Percentiles rank a stretch among this genome's conserved stretches.
phyloP scores from a whole-genome alignment of 768 basidiomycete genomes.

The Hypholoma sublateritium region DNA sequence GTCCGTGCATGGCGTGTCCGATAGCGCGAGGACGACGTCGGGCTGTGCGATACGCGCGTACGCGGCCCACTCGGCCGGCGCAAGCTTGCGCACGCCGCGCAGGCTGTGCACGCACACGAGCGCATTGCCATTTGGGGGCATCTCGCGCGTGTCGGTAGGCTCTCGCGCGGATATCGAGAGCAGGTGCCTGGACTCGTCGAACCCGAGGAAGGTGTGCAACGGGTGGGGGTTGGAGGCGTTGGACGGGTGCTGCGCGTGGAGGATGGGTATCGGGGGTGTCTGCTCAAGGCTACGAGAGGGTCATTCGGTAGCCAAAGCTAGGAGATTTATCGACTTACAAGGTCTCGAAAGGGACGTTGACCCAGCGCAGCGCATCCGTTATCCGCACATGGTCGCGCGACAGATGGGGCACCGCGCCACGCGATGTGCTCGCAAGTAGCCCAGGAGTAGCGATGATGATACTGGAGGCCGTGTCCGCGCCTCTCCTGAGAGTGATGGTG shows the following conservation, averaged over 20 bases:
- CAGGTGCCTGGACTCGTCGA: slow-evolving; percentile 44
- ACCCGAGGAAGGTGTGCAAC: slow-evolving; percentile 69
- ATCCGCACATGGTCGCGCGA: slow-evolving; percentile 56
- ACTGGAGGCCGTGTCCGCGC: slow-evolving; percentile 11
- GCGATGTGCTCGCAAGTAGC: slow-evolving; percentile 61
- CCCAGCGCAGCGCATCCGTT: slow-evolving; percentile 55
- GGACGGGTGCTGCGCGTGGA: slow-evolving; percentile 31
- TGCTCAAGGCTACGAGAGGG: slow-evolving; percentile 53
- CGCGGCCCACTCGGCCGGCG: slow-evolving; percentile 51
- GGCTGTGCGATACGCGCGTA: slow-evolving; percentile 57
- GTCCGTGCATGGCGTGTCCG: slow-evolving; percentile 65
- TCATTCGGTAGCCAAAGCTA: neutral
- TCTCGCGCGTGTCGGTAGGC: slow-evolving; percentile 60
- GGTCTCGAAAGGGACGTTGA: slow-evolving; percentile 75
- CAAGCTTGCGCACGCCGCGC: slow-evolving; percentile 71
- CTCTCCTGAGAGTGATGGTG: slow-evolving; percentile 15
- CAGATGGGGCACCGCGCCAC: slow-evolving; percentile 75
- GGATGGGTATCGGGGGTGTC: slow-evolving; percentile 62
- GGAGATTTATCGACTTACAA: slow-evolving; percentile 54
- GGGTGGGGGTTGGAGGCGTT: slow-evolving; percentile 39
- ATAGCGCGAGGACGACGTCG: slow-evolving; percentile 70
- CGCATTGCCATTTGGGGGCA: slow-evolving; percentile 71
- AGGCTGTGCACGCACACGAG: slow-evolving; percentile 57
- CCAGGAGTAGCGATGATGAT: slow-evolving; percentile 60
- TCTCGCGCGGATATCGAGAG: slow-evolving; percentile 64